Base-by-base conservation (phyloP, 2,329 filamentous ascomycete genomes). In the Dendryphion nanum region DNA sequence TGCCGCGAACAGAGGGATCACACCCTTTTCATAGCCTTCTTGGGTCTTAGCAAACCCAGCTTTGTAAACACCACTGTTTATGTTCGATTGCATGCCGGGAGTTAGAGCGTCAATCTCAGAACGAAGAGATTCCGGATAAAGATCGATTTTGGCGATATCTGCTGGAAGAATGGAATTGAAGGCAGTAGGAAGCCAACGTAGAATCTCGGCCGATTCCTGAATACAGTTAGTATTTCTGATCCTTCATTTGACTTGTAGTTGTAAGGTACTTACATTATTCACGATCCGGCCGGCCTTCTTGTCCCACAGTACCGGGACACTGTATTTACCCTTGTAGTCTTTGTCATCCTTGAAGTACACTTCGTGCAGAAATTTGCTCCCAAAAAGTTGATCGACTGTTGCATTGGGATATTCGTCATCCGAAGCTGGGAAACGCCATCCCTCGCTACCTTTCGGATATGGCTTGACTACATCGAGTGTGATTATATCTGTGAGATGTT, bases 361-460 rank as follows among this genome's bases (percentile, higher is more conserved):
- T 47, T 83, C 75, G 49, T 82, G 76, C 47, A 85, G 56, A 56
- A 77, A 83, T 28, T 71, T 69, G 42, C 74, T 77, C 18, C 72
- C 68, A 46, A 79, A 84, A 4, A 84, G 67, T 19, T 74, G 71
- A 52, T 85, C 82, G 3, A 75, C 69, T 0, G 80, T 83, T 5
- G 82, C 75, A 13, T 71, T 75, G 14, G 73, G 75, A 51, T 83
- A 84, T 29, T 76, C 71, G 15, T 71, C 64, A 17, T 74, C 61
- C 0, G 68, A 66, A 3, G 62, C 61, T 0, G 79, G 75, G 48
- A 85, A 85, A 19, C 71, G 68, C 77, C 79, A 83, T 21, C 81
- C 81, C 6, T 75, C 73, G 14, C 75, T 74, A 35, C 79, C 81
- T 55, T 85, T 86, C 0, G 82, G 82, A 44, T 85, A 85, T 0